Base-by-base conservation (phyloP, 495 filamentous ascomycete genomes). In the Xylaria intraflava region DNA sequence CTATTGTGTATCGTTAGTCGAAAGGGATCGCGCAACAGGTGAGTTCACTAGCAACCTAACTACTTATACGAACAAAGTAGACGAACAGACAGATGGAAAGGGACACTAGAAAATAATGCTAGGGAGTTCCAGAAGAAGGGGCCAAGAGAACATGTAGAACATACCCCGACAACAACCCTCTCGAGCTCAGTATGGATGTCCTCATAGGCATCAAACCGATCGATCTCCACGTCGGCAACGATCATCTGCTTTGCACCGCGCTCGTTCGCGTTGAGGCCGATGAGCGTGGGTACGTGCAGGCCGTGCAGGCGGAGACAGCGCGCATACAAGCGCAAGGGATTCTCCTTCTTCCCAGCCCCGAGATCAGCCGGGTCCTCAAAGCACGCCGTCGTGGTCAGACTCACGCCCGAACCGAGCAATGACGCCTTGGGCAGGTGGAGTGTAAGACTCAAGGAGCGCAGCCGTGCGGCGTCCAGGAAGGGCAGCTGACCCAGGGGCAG, bases 231-330 rank as follows among this genome's bases (percentile, higher is more conserved):
- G 44, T 72, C 80, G 0, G 71, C 72, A 6, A 82, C 58, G 0
- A 86, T 68, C 47, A 82, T 70, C 69, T 87, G 83, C 69, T 78
- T 83, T 22, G 67, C 70, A 19, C 50, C 17, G 41, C 82, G 59
- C 69, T 87, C 83, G 58, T 84, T 78, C 1, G 55, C 39, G 56
- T 86, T 84, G 9, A 87, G 70, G 2, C 83, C 83, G 23, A 87
- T 71, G 31, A 87, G 51, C 17, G 76, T 75, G 43, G 83, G 79
- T 14, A 85, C 66, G n/a, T 69, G 68, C 19, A 86, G 55, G 26
- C 75, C 70, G 53, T 71, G 59, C 17, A 79, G 56, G 5, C 56
- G 45, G 40, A 74, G 45, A 39, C 57, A 57, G n/a, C 66, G 46
- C 7, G 62, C 61, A 29, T 60, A 66, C 47, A 62, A 61, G 19